Evolutionary conservation across 257 asterid genomes (phyloP).

Genomic region (Solanum sparsipilum): DNA sequence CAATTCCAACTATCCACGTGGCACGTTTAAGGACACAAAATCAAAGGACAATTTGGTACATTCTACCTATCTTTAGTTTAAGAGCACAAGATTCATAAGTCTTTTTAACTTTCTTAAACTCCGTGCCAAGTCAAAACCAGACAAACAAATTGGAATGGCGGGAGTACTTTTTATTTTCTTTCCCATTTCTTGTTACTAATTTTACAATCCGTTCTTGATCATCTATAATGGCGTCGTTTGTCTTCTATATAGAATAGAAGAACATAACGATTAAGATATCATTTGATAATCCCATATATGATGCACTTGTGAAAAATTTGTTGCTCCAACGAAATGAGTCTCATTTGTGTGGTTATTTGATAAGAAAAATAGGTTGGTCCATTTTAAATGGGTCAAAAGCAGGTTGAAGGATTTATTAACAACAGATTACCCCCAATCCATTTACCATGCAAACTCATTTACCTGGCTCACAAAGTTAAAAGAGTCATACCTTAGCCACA

Average conservation of each 20-base stretch:
- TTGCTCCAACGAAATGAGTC: not conserved
- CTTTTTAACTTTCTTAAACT: too few species aligned
- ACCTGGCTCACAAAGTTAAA: not conserved
- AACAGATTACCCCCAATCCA: not conserved
- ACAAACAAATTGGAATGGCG: not conserved
- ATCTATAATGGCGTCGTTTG: not conserved
- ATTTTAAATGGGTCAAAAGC: not conserved
- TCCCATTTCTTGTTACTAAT: not conserved
- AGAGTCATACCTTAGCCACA: constrained; percentile 52
- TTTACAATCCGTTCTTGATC: not conserved
- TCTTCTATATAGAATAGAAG: not conserved
- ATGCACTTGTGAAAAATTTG: not conserved
- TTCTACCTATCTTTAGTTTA: too few species aligned
- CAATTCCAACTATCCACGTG: too few species aligned
- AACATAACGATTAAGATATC: not conserved
- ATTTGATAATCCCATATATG: not conserved
- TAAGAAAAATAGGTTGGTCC: not conserved
- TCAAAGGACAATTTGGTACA: too few species aligned
- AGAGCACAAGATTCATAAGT: too few species aligned
- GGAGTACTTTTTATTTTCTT: not conserved
- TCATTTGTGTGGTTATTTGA: not conserved
- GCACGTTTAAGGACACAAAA: too few species aligned
- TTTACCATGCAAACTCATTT: not conserved
- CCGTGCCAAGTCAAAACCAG: not conserved
- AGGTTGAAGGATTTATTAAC: not conserved